These are phyloP conservation scores for Stevia rebaudiana DNA, from an alignment of 140 eudicot genomes.

Conservation along the genomic window DNA sequence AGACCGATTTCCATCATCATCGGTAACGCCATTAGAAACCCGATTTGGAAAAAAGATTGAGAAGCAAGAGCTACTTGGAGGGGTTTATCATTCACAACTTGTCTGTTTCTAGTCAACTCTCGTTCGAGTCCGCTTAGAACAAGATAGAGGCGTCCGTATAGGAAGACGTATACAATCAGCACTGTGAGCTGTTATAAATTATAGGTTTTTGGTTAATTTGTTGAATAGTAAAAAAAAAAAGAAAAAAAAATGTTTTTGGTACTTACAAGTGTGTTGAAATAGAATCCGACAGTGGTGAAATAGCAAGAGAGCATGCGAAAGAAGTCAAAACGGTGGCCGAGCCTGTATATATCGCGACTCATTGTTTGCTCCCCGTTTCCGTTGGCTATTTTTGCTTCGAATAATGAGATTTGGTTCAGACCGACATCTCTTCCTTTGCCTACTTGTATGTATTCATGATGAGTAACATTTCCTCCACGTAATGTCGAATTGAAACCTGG, in stretches of 20 bases:
- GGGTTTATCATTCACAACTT: slow-evolving; percentile 50
- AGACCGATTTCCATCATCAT: slow-evolving; percentile 87
- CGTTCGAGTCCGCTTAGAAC: slow-evolving; percentile 80
- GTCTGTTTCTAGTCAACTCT: slow-evolving; percentile 34
- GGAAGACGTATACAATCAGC: slow-evolving; percentile 63
- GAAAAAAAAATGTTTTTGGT: background rate
- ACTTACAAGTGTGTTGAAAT: slow-evolving; percentile 67
- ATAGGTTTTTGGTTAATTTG: background rate
- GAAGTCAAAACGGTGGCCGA: slow-evolving; percentile 91
- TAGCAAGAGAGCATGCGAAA: slow-evolving; percentile 89
- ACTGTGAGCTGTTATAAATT: slow-evolving; percentile 53
- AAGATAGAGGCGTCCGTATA: slow-evolving; percentile 85
- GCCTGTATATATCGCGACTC: slow-evolving; percentile 91
- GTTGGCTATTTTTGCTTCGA: slow-evolving; percentile 92
- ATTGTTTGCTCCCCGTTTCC: slow-evolving; percentile 94
- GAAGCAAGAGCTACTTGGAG: slow-evolving; percentile 80
- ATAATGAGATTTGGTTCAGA: slow-evolving; percentile 79
- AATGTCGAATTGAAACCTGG: slow-evolving; percentile 88
- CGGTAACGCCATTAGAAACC: slow-evolving; percentile 67
- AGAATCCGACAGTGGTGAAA: slow-evolving; percentile 89
- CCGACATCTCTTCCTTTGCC: slow-evolving; percentile 99
- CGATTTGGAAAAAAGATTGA: slow-evolving; percentile 69
- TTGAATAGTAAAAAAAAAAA: background rate
- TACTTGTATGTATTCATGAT: slow-evolving; percentile 95
- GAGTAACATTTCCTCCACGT: slow-evolving; percentile 92